Conservation (phyloP, 176 grass and related monocot species). For the bread wheat (Triticum aestivum) region DNA sequence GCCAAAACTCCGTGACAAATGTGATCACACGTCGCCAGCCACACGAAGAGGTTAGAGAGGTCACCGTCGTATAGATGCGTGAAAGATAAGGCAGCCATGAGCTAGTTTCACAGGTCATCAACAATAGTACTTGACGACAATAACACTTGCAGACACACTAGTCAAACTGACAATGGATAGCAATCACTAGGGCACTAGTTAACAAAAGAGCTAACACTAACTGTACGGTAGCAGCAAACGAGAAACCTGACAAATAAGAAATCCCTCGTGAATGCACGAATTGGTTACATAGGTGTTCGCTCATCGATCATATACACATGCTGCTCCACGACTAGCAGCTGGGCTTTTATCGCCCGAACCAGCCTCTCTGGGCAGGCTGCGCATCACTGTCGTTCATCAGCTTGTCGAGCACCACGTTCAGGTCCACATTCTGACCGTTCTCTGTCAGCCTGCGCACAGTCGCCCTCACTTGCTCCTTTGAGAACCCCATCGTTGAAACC, state of each 20-base stretch:
- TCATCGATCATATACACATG: conserved; percentile 42
- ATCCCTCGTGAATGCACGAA: not conserved
- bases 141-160: not conserved
- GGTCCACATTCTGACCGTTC: conserved; percentile 85
- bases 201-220: not conserved
- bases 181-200: not conserved
- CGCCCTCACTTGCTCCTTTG: conserved; percentile 82
- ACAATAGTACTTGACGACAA: too few relatives aligned
- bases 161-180: not conserved
- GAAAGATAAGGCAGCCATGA: not conserved
- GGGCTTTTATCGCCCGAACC: conserved; percentile 54
- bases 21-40: not conserved
- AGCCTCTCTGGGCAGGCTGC: conserved; percentile 70
- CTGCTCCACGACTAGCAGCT: not conserved
- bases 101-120: too few relatives aligned
- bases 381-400: conserved; percentile 70
- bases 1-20: not conserved
- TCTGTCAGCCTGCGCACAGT: conserved; percentile 77
- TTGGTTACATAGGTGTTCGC: not conserved
- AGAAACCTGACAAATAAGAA: conserved; percentile 6
- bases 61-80: not conserved
- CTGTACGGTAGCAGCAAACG: not conserved
- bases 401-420: conserved; percentile 93
- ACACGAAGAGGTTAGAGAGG: not conserved
- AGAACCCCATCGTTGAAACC: conserved; percentile 95